Percentiles rank a stretch among this genome's conserved stretches.
phyloP scores from a whole-genome alignment of 768 basidiomycete species.

The Dacryopinax primogenitus region DNA sequence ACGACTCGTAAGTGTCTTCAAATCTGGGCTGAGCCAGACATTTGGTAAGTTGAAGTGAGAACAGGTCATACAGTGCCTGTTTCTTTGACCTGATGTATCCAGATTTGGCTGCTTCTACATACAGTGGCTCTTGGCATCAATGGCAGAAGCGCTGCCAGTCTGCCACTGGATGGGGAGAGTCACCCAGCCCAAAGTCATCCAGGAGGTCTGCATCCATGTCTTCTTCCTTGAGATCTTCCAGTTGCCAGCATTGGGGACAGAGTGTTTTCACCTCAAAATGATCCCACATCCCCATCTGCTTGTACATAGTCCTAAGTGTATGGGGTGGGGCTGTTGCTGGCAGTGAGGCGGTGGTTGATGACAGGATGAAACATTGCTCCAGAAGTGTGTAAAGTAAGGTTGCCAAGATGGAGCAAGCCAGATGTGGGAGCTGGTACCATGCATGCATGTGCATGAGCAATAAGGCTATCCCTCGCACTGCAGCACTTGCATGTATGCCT shows the following conservation, averaged over 20 bases:
- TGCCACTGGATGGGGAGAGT: neutral
- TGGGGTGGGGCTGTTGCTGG: neutral
- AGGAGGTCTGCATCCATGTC: neutral
- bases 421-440: neutral
- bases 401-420: neutral
- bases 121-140: neutral
- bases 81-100: neutral
- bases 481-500: neutral
- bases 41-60: no score
- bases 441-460: neutral
- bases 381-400: neutral
- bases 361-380: neutral
- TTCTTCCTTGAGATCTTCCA: neutral
- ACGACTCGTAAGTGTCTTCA: no score
- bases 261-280: neutral
- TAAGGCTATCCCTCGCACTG: neutral
- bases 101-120: neutral
- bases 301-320: neutral
- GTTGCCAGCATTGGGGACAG: neutral
- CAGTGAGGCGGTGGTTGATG: neutral
- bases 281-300: neutral
- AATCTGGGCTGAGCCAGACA: no score
- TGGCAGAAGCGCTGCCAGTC: neutral
- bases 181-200: neutral
- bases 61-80: neutral